Base-by-base conservation (phyloP, 371 early-diverging fungal species). In the Actinomucor elegans region DNA sequence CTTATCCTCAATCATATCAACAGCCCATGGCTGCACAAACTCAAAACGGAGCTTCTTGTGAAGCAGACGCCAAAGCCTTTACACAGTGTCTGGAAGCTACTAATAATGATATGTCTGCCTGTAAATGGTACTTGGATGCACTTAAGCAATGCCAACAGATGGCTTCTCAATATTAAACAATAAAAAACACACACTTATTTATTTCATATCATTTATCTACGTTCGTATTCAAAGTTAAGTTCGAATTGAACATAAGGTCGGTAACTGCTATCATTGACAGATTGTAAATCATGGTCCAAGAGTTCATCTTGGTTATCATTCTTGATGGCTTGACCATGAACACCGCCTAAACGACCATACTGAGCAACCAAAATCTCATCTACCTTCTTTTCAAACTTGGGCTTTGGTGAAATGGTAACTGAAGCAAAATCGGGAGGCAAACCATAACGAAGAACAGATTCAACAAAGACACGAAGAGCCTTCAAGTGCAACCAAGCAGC, bases 391-490 rank as follows among this genome's bases (percentile, higher is more conserved):
- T 93, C 93, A 56, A 83, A 77, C 68, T 91, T 90, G 33, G 84
- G 82, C 64, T 88, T 88, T 32, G 90, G 74, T 87, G 84, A 84
- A 53, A 97, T 81, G 8, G 90, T 65, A 57, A 91, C 87, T 2
- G 95, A 83, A 53, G 90, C 81, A 66, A 95, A 98, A 62, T 97
- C 92, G 17, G 97, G 94, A 20, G 99, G 96, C 17, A 97, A 79
- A 20, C 99, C 99, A 66, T 97, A 97, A 47, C 98, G 93, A 63
- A 98, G 73, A 0, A 98, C 86, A n/a, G 93, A 93, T 67, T 98
- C 99, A 26, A 96, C 95, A 80, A 92, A 96, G 27, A 94, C 85
- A 7, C 98, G 86, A 36, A 98, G 71, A 0, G 90, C 91, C 73
- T 97, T 98, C 54, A 95, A 64, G 57, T 98, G 99, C 28, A 94